These are phyloP conservation scores for Morella rubra DNA, from an alignment of 306 rosid species.

Conservation along the genomic window DNA sequence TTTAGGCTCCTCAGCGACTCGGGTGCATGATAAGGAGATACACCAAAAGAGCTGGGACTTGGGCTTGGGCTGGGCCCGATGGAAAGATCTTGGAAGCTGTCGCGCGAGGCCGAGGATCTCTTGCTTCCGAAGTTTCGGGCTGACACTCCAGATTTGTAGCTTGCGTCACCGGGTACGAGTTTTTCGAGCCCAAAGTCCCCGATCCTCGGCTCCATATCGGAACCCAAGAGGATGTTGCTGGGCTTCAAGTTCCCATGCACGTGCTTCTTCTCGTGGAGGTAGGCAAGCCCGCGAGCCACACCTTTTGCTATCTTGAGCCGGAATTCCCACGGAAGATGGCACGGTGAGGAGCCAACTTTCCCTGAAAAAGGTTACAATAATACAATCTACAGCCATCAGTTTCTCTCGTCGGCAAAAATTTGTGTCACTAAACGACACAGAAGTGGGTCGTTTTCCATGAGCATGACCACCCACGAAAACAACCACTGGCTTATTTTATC, in stretches of 20 bases:
- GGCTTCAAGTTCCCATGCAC: conserved; percentile 95
- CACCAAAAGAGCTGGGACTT: conserved; percentile 64
- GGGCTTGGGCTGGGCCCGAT: conserved; percentile 90
- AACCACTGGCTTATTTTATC: neutral
- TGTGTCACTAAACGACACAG: too few species aligned
- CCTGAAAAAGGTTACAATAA: conserved; percentile 47
- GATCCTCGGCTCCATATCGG: conserved; percentile 76
- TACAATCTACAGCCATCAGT: neutral
- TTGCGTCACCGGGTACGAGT: conserved; percentile 59
- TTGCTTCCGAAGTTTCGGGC: conserved; percentile 90
- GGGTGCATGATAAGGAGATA: conserved; percentile 73
- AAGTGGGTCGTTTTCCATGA: neutral
- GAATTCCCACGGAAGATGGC: conserved; percentile 90
- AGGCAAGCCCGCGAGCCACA: conserved; percentile 84
- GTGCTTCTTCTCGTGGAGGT: conserved; percentile 96
- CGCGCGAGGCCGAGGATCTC: conserved; percentile 70
- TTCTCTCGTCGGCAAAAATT: neutral
- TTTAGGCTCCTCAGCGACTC: conserved; percentile 82
- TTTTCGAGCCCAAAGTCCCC: conserved; percentile 93
- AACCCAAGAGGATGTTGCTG: conserved; percentile 69
- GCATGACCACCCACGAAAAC: neutral
- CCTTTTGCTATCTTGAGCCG: conserved; percentile 86
- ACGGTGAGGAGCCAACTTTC: conserved; percentile 93
- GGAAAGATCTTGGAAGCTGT: conserved; percentile 57
- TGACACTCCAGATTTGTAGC: conserved; percentile 59